Conservation (phyloP, 352 stramenopile genomes). For the Globisporangium takayamanum region DNA sequence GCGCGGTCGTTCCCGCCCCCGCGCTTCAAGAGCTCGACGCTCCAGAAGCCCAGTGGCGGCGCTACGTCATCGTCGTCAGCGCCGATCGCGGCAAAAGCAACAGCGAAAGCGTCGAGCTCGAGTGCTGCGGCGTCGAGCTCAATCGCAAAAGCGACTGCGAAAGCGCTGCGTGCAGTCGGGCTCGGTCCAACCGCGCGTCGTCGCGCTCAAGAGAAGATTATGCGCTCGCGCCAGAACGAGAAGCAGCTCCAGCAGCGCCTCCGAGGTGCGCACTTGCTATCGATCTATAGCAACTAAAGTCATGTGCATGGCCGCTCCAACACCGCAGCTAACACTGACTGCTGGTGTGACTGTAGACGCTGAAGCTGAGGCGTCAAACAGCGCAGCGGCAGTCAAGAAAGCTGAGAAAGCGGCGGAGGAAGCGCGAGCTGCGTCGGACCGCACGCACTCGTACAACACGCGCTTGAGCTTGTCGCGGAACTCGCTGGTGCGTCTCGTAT, state of each 20-base stretch:
- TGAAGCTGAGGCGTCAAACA: not conserved
- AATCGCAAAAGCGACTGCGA: slow-evolving; percentile 5
- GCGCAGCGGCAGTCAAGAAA: slow-evolving; percentile 7
- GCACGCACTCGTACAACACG: slow-evolving; percentile 28
- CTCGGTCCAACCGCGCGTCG: slow-evolving; percentile 19
- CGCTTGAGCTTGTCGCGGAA: slow-evolving; percentile 26
- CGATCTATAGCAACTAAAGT: not conserved
- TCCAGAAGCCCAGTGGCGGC: not conserved
- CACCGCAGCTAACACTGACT: too few species aligned
- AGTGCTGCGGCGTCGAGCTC: not conserved
- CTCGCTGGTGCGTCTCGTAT: slow-evolving; percentile 17
- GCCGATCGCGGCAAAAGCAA: not conserved
- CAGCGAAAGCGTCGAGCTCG: slow-evolving; percentile 3
- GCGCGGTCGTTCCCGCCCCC: not conserved
- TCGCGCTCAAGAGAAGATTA: slow-evolving; percentile 18
- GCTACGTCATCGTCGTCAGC: not conserved
- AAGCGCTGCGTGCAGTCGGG: slow-evolving; percentile 19
- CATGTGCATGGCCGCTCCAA: too few species aligned
- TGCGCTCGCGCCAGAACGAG: slow-evolving; percentile 6
- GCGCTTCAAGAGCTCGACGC: slow-evolving; percentile 13
- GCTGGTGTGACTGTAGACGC: not conserved
- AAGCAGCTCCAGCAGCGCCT: slow-evolving; percentile 10
- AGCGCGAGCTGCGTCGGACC: slow-evolving; percentile 19
- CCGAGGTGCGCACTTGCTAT: not conserved
- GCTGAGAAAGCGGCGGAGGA: slow-evolving; percentile 17